A percentile compares a stretch with the other conserved stretches of the same genome.
These are phyloP conservation scores for Bassia scoparia DNA, from an alignment of 148 eudicot genomes.

Conservation along the genomic window DNA sequence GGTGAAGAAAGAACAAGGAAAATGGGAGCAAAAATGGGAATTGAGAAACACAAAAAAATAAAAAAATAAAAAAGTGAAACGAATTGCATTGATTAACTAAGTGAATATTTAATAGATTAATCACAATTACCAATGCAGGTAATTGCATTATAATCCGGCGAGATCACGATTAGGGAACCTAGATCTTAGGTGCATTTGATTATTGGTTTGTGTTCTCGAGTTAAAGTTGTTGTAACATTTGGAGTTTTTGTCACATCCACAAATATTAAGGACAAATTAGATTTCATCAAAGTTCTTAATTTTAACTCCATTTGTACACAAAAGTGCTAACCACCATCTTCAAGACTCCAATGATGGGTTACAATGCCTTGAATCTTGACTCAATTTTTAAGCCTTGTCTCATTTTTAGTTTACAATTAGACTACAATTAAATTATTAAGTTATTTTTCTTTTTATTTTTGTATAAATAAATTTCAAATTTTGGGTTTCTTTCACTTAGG, in stretches of 20 bases:
- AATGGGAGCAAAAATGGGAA: constrained; percentile 13
- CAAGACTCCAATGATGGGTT: no score
- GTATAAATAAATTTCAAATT: no score
- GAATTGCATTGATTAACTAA: constrained; percentile 17
- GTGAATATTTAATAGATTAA: not conserved
- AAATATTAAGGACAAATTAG: no score
- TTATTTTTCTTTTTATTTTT: no score
- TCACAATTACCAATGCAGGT: constrained; percentile 18
- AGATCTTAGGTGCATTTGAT: constrained; percentile 19
- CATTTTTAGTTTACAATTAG: no score
- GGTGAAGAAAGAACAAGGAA: constrained; percentile 16
- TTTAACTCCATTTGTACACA: no score
- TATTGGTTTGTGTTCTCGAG: constrained; percentile 7
- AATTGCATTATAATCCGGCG: constrained; percentile 30
- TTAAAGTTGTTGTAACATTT: constrained; percentile 3
- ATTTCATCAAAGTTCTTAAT: no score
- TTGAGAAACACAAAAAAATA: constrained; percentile 26
- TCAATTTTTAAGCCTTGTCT: no score
- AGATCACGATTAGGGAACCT: constrained; percentile 30
- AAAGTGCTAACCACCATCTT: no score
- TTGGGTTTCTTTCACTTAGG: no score
- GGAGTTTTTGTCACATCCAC: not conserved
- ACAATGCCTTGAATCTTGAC: no score
- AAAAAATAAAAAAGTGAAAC: constrained; percentile 15
- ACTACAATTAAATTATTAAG: no score